Evolutionary conservation across 2,329 filamentous ascomycete genomes (phyloP), one percentile per base, ranked within the genome.

Genomic region (Grosmannia serpens): DNA sequence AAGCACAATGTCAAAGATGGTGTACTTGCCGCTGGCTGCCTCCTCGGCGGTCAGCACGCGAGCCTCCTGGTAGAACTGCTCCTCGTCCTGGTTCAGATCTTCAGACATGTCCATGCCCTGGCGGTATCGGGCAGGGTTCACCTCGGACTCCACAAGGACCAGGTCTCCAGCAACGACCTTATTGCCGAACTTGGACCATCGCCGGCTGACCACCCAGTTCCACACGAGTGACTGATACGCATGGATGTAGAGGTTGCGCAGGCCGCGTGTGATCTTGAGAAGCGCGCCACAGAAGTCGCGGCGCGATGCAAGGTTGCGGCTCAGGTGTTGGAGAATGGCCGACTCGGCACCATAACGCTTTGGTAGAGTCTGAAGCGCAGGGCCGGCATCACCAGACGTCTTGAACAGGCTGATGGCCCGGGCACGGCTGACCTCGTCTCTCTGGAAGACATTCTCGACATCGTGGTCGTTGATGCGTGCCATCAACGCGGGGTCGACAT

Each of bases 211-310:
- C 15, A 84, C 88, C 64, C 84, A 82, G 73, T 99, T 99, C 92
- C 92, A 99, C 10, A 99, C 85, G 44, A 91, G 82, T 7, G 89
- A 95, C 71, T 99, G 94, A 72, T 96, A 97, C 6, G 94, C 92
- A 70, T 99, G 94, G 20, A 96, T 86, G 69, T 97, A 99, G 88
- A 99, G 96, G 60, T 90, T 82, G 50, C 91, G 83, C 65, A 97
- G 77, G 54, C 88, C 89, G 22, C 91, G 82, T 27, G 87, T 88
- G 62, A 99, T 91, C 57, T 81, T 80, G 67, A 87, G 81, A 56
- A 99, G 73, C 1, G 94, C 90, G 27, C 91, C 91, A 60, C 89
- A 79, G 69, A 83, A 94, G 71, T 99, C 92, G 50, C 79, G 80
- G 46, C 73, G 73, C 26, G 78, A 76, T 58, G 72, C 68, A 50